These are phyloP conservation scores for Plantago elongata DNA, from an alignment of 257 asterid species.

Conservation along the genomic window DNA sequence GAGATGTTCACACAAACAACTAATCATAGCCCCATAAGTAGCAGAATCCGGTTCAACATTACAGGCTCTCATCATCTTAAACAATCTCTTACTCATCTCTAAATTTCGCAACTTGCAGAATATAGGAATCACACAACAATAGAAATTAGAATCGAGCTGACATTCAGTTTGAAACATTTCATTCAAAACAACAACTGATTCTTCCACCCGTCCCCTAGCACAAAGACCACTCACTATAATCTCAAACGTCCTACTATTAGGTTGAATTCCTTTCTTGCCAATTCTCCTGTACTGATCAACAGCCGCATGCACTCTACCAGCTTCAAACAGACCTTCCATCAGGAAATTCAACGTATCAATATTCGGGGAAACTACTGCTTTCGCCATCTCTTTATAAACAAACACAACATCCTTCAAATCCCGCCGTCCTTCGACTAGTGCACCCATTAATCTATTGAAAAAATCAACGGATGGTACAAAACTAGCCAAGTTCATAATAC, in stretches of 20 bases:
- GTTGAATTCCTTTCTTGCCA: constrained; percentile 68
- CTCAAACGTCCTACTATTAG: constrained; percentile 65
- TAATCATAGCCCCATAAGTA: constrained; percentile 46
- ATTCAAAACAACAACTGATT: constrained; percentile 44
- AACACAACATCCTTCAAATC: constrained; percentile 73
- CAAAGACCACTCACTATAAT: constrained; percentile 59
- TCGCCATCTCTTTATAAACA: constrained; percentile 82
- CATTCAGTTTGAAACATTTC: constrained; percentile 50
- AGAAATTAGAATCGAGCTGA: constrained; percentile 47
- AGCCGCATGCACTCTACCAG: constrained; percentile 54
- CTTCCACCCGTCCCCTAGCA: constrained; percentile 42
- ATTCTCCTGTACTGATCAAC: constrained; percentile 65
- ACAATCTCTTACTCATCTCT: constrained; percentile 43
- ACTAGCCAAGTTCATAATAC: constrained; percentile 46
- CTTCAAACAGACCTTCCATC: constrained; percentile 66
- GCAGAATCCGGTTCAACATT: constrained; percentile 35
- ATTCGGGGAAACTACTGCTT: constrained; percentile 61
- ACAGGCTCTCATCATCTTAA: constrained; percentile 53
- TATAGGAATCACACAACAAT: constrained; percentile 41
- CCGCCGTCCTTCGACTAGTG: constrained; percentile 47
- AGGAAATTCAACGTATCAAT: constrained; percentile 59
- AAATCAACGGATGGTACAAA: constrained; percentile 42
- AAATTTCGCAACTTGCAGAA: constrained; percentile 44
- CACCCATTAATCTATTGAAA: constrained; percentile 51
- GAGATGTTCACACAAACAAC: constrained; percentile 53